phyloP scores from a whole-genome alignment of 1,284 basidiomycete species.

The Rhodotorula sp. region DNA sequence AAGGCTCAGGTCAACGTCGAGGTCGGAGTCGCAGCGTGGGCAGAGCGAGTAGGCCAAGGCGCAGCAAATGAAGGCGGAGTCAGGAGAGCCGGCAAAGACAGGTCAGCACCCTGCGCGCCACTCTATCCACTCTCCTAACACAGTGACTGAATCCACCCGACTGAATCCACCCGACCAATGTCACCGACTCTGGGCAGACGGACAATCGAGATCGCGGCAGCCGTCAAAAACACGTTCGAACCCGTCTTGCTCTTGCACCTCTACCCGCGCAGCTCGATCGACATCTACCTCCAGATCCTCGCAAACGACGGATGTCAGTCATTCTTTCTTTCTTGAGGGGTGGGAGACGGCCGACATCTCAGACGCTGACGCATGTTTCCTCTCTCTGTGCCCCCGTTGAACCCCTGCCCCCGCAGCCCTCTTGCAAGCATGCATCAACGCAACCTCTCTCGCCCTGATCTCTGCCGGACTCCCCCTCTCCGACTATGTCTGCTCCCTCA shows the following conservation, averaged over 20 bases:
- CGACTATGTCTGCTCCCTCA: conserved; percentile 85
- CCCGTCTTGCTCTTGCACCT: conserved; percentile 85
- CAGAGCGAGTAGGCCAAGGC: conserved; percentile 41
- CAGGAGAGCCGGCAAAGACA: conserved; percentile 66
- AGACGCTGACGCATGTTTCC: no score
- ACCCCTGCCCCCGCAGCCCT: conserved; percentile 58
- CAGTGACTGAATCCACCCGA: conserved; percentile 4
- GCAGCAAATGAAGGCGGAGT: conserved; percentile 70
- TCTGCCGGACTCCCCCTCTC: conserved; percentile 84
- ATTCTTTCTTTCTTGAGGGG: no score
- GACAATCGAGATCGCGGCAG: conserved; percentile 77
- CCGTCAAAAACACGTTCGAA: conserved; percentile 91
- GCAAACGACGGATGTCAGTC: conserved; percentile 88
- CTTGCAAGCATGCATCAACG: conserved; percentile 91
- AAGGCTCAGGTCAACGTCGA: conserved; percentile 77
- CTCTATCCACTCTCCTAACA: neutral
- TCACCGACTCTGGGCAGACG: conserved; percentile 59
- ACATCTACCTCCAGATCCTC: conserved; percentile 86
- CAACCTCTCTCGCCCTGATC: conserved; percentile 84
- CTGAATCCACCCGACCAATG: conserved; percentile 6
- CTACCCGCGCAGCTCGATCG: conserved; percentile 90
- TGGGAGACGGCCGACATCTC: no score
- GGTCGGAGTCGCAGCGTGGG: conserved; percentile 75
- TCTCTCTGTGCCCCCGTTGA: neutral
- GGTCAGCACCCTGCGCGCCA: conserved; percentile 61